Percentiles rank a stretch among this genome's conserved stretches.
These are phyloP conservation scores for Gymnopilus junonius DNA, from an alignment of 768 basidiomycete genomes.

Conservation along the genomic window DNA sequence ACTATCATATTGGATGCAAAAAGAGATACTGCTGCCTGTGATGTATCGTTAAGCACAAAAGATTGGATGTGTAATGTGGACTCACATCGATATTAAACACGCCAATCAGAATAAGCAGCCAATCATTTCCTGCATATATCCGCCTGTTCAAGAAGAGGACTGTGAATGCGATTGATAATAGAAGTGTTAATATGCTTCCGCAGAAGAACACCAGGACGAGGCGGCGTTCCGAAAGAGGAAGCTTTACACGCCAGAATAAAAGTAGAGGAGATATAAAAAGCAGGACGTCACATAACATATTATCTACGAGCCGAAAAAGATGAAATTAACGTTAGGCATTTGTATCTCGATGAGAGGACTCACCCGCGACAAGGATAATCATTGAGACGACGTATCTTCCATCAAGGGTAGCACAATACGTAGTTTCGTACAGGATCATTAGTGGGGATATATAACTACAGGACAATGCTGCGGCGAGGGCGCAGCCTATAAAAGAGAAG, in stretches of 20 bases:
- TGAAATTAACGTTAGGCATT: neutral
- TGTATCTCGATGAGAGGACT: neutral
- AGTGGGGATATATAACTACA: neutral
- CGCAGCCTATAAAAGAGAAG: neutral
- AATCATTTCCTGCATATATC: neutral
- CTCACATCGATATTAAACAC: neutral
- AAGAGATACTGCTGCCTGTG: neutral
- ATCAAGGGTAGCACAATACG: neutral
- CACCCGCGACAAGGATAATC: neutral
- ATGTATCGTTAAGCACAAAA: neutral
- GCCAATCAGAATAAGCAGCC: neutral
- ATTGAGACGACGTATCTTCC: neutral
- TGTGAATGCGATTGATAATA: neutral
- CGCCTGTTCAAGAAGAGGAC: neutral
- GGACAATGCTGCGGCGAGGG: neutral
- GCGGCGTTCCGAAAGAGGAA: neutral
- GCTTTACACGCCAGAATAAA: slow-evolving; percentile 7
- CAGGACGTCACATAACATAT: neutral
- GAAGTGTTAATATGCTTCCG: neutral
- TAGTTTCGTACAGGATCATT: neutral
- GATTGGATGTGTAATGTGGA: neutral
- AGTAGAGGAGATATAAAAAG: neutral
- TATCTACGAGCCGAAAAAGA: neutral
- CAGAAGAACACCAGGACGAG: slow-evolving; percentile 4
- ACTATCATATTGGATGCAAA: slow-evolving; percentile 2